Evolutionary conservation across 75 land plant genomes (phyloP).

Genomic region (Pinus tabuliformis): DNA sequence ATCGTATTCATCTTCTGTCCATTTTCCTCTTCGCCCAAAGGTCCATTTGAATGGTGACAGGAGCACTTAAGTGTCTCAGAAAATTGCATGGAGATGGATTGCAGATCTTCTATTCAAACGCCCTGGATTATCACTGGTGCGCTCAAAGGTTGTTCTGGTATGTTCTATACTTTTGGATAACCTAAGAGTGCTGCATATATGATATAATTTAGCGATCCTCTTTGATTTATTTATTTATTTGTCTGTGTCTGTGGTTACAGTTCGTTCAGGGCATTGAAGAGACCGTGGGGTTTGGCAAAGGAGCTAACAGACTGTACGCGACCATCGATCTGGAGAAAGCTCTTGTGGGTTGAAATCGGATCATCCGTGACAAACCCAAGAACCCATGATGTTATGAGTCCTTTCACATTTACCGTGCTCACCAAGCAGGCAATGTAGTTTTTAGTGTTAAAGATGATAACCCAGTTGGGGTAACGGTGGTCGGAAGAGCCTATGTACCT

Average conservation of each 20-base stretch:
- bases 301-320: constrained; percentile 58
- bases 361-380: constrained; percentile 41
- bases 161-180: too few relatives aligned
- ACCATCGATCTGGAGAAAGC: constrained; percentile 79
- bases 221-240: not conserved
- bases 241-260: constrained; percentile 21
- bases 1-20: too few relatives aligned
- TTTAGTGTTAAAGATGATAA: constrained; percentile 73
- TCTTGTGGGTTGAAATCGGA: constrained; percentile 75
- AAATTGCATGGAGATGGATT: too few relatives aligned
- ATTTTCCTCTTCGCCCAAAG: too few relatives aligned
- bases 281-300: constrained; percentile 59
- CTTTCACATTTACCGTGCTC: constrained; percentile 91
- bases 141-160: too few relatives aligned
- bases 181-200: too few relatives aligned
- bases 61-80: too few relatives aligned
- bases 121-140: too few relatives aligned
- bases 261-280: constrained; percentile 57
- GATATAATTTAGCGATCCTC: too few relatives aligned
- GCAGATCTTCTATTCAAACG: too few relatives aligned
- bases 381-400: constrained; percentile 83
- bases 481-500: constrained; percentile 83
- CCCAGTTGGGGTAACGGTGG: constrained; percentile 59
- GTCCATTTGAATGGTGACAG: too few relatives aligned
- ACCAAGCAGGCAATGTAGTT: constrained; percentile 44